A percentile compares a stretch with the other conserved stretches of the same genome.
Conservation (phyloP, 805 yeast species). For the Wickerhamiella azymoides region DNA sequence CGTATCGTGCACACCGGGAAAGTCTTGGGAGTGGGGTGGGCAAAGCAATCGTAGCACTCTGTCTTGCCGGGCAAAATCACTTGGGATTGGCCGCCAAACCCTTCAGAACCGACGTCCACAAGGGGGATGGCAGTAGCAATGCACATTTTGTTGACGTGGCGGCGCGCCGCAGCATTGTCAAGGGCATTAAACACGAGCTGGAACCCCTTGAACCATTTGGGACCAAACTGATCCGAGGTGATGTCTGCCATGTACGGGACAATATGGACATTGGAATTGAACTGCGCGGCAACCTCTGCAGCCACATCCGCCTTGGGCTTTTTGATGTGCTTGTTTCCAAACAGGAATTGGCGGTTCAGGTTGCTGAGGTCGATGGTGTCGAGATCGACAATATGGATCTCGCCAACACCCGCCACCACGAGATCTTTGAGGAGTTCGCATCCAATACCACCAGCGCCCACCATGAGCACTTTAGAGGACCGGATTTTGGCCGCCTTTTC, state of each 20-base stretch:
- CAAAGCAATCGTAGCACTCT: constrained; percentile 88
- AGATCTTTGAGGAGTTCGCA: constrained; percentile 97
- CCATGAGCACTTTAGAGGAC: constrained; percentile 49
- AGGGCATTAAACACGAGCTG: constrained; percentile 77
- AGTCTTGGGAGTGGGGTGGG: constrained; percentile 75
- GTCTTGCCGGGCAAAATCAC: constrained; percentile 71
- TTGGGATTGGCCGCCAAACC: constrained; percentile 86
- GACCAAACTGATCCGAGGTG: constrained; percentile 64
- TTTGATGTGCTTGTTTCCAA: constrained; percentile 79
- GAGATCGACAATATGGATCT: constrained; percentile 44
- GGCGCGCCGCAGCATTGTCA: constrained; percentile 84
- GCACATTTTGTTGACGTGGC: constrained; percentile 76
- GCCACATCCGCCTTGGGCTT: constrained; percentile 80
- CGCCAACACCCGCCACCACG: constrained; percentile 70
- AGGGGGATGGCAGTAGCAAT: constrained; percentile 60
- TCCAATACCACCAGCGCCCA: constrained; percentile 99
- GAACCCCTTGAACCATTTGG: constrained; percentile 66
- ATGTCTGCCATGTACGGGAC: constrained; percentile 79
- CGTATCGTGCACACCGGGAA: constrained; percentile 95
- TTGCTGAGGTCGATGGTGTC: constrained; percentile 91
- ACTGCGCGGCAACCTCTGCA: constrained; percentile 59
- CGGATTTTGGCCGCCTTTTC: constrained; percentile 12
- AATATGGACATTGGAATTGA: constrained; percentile 53
- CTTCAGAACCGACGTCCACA: constrained; percentile 92
- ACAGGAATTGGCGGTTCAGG: constrained; percentile 83